Conservation (phyloP, 179 eudicot species). For the Beta macrorhiza region DNA sequence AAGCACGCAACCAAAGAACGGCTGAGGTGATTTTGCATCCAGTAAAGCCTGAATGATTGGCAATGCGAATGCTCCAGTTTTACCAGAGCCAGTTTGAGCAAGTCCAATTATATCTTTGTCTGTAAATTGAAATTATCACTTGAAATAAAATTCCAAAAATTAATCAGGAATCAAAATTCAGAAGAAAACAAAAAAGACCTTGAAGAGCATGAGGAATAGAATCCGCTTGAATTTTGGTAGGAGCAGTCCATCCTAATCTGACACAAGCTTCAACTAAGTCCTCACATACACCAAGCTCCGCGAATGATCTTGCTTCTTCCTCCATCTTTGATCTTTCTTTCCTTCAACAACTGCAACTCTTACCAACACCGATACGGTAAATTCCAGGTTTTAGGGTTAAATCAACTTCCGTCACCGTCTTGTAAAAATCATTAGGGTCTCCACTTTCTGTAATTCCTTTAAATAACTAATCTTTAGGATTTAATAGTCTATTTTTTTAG, state of each 20-base stretch:
- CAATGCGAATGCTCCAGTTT: slow-evolving; percentile 92
- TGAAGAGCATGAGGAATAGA: slow-evolving; percentile 78
- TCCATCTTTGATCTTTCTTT: slow-evolving; percentile 20
- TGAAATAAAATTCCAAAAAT: background rate
- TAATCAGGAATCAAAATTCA: background rate
- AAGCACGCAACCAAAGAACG: slow-evolving; percentile 88
- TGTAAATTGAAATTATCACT: slow-evolving; percentile 11
- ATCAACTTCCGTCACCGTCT: too few relatives aligned
- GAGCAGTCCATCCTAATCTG: slow-evolving; percentile 61
- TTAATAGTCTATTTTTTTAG: too few relatives aligned
- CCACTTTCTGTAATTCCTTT: too few relatives aligned
- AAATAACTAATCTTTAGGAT: too few relatives aligned
- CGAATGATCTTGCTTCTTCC: slow-evolving; percentile 51
- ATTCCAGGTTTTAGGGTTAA: too few relatives aligned
- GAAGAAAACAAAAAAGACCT: slow-evolving; percentile 28
- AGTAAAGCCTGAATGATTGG: slow-evolving; percentile 80
- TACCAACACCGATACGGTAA: too few relatives aligned
- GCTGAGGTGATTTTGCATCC: slow-evolving; percentile 44
- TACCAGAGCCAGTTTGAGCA: slow-evolving; percentile 97
- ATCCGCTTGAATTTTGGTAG: slow-evolving; percentile 72
- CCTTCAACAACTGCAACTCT: too few relatives aligned
- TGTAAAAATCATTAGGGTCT: too few relatives aligned
- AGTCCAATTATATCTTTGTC: slow-evolving; percentile 94
- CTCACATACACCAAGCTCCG: slow-evolving; percentile 67
- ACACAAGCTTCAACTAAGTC: slow-evolving; percentile 70